Evolutionary conservation across 441 rosid genomes (phyloP), one percentile per base, ranked within the genome.

Genomic region (Pelargonium citronellum): DNA sequence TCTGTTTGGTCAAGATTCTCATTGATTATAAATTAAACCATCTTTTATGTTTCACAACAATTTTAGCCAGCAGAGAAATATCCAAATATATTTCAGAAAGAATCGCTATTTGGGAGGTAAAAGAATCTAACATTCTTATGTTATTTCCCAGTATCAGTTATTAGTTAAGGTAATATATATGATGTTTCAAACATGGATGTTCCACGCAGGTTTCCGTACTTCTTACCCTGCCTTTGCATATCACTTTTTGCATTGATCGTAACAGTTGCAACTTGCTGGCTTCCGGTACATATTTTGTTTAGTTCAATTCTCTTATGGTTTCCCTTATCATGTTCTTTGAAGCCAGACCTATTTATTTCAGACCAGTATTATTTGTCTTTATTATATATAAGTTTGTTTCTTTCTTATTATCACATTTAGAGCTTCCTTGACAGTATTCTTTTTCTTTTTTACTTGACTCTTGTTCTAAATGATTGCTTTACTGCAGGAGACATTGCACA

Each of bases 401-500:
- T 53, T 53, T 12, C 58, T 53, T 53, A 15, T 53, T 53, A 12
- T 12, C 5, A 10, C 58, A 53, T n/a, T 1, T 43, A 7, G 47
- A 43, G 47, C 58, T 2, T 53, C 58, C 16, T 53, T 53, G 58
- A 5, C 4, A 43, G n/a, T n/a, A n/a, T n/a, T n/a, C n/a, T n/a
- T n/a, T n/a, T n/a, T n/a, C 1, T 1, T 43, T 44, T 44, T 27
- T 27, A 27, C 3, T 27, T 27, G 34, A 27, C 1, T 27, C 34
- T 27, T 27, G 2, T 51, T n/a, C 57, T 7, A 51, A 51, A 51
- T n/a, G 5, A n/a, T 10, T 51, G 19, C 58, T 6, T 71, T 69
- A 44, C 69, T 78, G 64, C 84, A 91, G 98, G 98, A 93, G 78
- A 88, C 98, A 27, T 74, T 93, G 80, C 98, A 93, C 81, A 78